A percentile compares a stretch with the other conserved stretches of the same genome.
Conservation (phyloP, 352 stramenopile species). For the Globisporangium okanoganense region DNA sequence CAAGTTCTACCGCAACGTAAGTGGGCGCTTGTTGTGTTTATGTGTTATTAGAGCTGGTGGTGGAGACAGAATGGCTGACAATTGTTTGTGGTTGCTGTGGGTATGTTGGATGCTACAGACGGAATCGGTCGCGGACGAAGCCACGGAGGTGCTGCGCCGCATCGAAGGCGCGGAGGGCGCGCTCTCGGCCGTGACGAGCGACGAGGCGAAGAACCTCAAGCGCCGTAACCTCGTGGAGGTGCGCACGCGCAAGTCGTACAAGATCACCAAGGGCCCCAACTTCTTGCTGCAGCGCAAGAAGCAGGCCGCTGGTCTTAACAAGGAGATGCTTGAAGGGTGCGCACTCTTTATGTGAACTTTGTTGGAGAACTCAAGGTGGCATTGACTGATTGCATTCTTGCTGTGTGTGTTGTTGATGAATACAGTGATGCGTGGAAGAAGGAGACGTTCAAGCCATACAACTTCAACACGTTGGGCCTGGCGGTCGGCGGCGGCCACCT, state of each 20-base stretch:
- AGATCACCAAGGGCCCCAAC: conserved; percentile 89
- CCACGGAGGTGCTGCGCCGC: conserved; percentile 84
- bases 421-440: conserved; percentile 91
- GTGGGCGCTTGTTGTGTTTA: conserved; percentile 9
- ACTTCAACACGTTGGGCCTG: conserved; percentile 97
- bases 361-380: not conserved
- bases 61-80: not conserved
- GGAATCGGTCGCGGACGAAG: conserved; percentile 56
- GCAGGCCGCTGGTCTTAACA: conserved; percentile 96
- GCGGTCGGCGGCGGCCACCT: conserved; percentile 95
- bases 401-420: not conserved
- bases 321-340: conserved; percentile 97
- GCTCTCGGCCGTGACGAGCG: conserved; percentile 61
- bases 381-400: conserved; percentile 6
- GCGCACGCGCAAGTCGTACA: conserved; percentile 93
- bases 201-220: conserved; percentile 80
- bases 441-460: conserved; percentile 98
- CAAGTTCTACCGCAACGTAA: conserved; percentile 83
- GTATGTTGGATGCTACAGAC: conserved; percentile 21
- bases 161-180: conserved; percentile 58
- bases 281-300: conserved; percentile 95
- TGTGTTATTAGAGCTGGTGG: not conserved
- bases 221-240: conserved; percentile 79
- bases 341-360: not conserved
- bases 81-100: not conserved